Evolutionary conservation across 1,284 basidiomycete genomes (phyloP).

Genomic region (Ceratobasidium sp.): DNA sequence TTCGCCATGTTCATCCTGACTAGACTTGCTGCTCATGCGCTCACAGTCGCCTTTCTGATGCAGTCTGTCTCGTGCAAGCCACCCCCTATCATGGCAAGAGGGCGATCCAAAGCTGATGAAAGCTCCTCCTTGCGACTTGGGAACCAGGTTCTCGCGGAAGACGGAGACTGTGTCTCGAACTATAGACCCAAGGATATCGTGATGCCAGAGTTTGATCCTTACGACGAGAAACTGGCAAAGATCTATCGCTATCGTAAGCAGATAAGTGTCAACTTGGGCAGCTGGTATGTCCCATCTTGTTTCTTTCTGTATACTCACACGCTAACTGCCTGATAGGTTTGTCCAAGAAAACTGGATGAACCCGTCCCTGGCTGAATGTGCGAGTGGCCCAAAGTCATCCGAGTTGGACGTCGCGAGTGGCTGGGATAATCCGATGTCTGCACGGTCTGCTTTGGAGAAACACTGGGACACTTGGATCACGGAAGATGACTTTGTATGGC

Average conservation of each 20-base stretch:
- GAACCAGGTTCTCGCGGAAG: neutral
- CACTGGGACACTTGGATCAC: conserved; percentile 85
- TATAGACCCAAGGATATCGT: neutral
- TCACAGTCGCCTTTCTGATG: neutral
- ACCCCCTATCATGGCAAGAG: neutral
- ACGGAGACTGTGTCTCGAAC: neutral
- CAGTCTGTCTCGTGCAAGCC: neutral
- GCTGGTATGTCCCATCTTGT: conserved; percentile 55
- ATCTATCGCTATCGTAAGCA: conserved; percentile 42
- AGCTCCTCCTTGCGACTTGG: neutral
- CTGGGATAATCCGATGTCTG: conserved; percentile 52
- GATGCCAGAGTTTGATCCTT: conserved; percentile 20
- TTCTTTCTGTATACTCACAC: neutral
- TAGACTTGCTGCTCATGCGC: neutral
- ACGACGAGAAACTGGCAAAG: conserved; percentile 34
- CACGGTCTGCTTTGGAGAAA: conserved; percentile 66
- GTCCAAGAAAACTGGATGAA: conserved; percentile 83
- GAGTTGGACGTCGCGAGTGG: conserved; percentile 55
- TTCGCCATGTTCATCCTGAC: neutral
- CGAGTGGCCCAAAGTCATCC: conserved; percentile 60
- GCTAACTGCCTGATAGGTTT: conserved; percentile 59
- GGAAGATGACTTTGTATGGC: conserved; percentile 62
- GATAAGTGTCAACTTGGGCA: conserved; percentile 65
- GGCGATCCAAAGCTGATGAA: too few species aligned
- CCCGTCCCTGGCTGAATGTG: conserved; percentile 70